A percentile compares a stretch with the other conserved stretches of the same genome.
These are phyloP conservation scores for Botrytis porri DNA, from an alignment of 2,329 filamentous ascomycete genomes.

Conservation along the genomic window DNA sequence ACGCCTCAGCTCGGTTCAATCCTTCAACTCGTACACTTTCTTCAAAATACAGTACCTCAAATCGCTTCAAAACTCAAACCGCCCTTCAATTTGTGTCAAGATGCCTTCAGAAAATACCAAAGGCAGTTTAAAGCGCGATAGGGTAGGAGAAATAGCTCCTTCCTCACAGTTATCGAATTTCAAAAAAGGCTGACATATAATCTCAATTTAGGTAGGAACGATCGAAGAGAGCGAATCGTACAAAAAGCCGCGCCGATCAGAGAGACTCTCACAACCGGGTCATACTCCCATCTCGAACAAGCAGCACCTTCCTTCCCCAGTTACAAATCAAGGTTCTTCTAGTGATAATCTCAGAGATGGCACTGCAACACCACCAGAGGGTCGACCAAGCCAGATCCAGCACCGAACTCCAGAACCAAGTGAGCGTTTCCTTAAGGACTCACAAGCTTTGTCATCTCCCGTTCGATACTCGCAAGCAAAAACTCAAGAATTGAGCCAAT, in stretches of 20 bases:
- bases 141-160: conserved; percentile 1
- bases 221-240: conserved; percentile 37
- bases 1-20: background rate
- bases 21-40: background rate
- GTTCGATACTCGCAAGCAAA: background rate
- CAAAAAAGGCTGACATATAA: conserved; percentile 26
- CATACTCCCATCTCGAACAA: conserved; percentile 61
- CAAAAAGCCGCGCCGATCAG: conserved; percentile 82
- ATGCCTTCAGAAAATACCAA: conserved; percentile 4
- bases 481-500: conserved; percentile 58
- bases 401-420: conserved; percentile 42
- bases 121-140: conserved; percentile 15
- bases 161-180: background rate
- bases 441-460: conserved; percentile 42
- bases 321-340: conserved; percentile 67
- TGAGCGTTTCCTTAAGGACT: conserved; percentile 15
- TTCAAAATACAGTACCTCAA: background rate
- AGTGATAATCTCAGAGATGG: conserved; percentile 61
- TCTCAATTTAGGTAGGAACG: conserved; percentile 26
- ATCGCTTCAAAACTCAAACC: background rate
- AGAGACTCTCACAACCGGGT: conserved; percentile 57
- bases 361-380: conserved; percentile 67
- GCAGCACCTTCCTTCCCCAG: conserved; percentile 74
- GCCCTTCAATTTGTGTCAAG: background rate
- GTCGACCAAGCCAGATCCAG: conserved; percentile 52